Evolutionary conservation across 164 flowering plant genomes (phyloP).

Genomic region (Dillenia turbinata): DNA sequence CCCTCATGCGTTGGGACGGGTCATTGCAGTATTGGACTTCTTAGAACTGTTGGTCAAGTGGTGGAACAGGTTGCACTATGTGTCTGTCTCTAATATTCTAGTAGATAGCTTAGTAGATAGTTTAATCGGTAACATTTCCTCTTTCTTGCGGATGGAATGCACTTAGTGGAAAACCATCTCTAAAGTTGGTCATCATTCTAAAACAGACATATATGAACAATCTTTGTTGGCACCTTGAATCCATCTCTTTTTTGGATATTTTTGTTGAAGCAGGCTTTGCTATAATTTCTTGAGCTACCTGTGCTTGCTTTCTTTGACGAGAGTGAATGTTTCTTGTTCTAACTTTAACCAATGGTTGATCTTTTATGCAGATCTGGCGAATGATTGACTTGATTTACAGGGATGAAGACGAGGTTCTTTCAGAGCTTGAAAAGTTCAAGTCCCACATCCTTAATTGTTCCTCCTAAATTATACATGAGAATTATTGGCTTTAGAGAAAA

Average conservation of each 20-base stretch:
- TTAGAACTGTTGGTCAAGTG: too few relatives aligned
- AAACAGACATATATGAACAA: too few relatives aligned
- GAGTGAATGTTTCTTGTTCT: background rate
- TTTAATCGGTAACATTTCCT: too few relatives aligned
- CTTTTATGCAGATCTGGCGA: constrained; percentile 78
- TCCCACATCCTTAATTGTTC: constrained; percentile 70
- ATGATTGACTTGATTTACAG: constrained; percentile 90
- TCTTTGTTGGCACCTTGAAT: background rate
- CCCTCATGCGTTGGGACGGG: too few relatives aligned
- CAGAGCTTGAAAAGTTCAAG: constrained; percentile 88
- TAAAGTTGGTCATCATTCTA: too few relatives aligned
- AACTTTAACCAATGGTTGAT: background rate
- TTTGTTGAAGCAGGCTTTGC: background rate
- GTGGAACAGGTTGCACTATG: background rate
- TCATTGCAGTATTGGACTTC: too few relatives aligned
- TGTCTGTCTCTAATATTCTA: background rate
- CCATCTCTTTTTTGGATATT: background rate
- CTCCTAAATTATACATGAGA: constrained; percentile 27
- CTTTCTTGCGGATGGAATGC: too few relatives aligned
- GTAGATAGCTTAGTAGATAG: too few relatives aligned
- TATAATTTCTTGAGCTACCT: background rate
- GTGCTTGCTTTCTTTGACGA: background rate
- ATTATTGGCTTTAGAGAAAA: background rate
- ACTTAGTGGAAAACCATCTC: too few relatives aligned
- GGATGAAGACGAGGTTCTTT: constrained; percentile 83